These are phyloP conservation scores for Cutaneotrichosporon sp. DNA, from an alignment of 1,284 basidiomycete genomes.

Conservation along the genomic window DNA sequence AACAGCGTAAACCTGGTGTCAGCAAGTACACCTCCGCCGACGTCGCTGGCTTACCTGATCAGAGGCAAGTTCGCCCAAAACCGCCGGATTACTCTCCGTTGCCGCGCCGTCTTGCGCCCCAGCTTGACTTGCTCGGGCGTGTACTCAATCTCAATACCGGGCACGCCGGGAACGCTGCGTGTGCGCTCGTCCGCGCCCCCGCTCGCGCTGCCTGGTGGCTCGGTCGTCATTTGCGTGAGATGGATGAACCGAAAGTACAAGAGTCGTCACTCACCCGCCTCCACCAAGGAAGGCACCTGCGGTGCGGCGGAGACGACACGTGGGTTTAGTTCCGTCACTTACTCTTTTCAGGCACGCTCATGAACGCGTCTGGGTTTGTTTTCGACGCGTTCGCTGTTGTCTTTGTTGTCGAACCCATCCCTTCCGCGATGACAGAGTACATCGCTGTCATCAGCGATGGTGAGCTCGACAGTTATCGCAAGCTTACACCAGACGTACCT, in stretches of 20 bases:
- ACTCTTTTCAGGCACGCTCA: constrained; percentile 4
- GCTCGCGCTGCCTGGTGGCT: neutral
- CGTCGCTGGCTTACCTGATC: constrained; percentile 5
- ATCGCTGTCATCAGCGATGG: constrained; percentile 26
- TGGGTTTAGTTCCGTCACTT: neutral
- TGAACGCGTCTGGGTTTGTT: constrained; percentile 11
- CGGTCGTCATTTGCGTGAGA: neutral
- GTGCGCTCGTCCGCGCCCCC: too few species aligned
- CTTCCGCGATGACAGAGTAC: constrained; percentile 23
- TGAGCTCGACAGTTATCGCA: constrained; percentile 1
- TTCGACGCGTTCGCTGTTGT: constrained; percentile 1
- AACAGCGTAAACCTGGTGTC: constrained; percentile 50
- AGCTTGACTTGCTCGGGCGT: constrained; percentile 12
- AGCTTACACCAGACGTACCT: constrained; percentile 29
- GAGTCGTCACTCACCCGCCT: neutral
- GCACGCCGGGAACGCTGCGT: too few species aligned
- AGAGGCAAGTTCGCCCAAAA: constrained; percentile 2
- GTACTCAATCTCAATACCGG: neutral
- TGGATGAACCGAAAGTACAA: neutral
- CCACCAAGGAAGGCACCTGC: neutral
- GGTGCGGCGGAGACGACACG: neutral
- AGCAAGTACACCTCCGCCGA: neutral
- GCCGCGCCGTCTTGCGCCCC: constrained; percentile 7
- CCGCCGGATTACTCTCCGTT: neutral
- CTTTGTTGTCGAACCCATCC: neutral